These are phyloP conservation scores for Thielaviopsis euricoi DNA, from an alignment of 2,329 filamentous ascomycete genomes.

Conservation along the genomic window DNA sequence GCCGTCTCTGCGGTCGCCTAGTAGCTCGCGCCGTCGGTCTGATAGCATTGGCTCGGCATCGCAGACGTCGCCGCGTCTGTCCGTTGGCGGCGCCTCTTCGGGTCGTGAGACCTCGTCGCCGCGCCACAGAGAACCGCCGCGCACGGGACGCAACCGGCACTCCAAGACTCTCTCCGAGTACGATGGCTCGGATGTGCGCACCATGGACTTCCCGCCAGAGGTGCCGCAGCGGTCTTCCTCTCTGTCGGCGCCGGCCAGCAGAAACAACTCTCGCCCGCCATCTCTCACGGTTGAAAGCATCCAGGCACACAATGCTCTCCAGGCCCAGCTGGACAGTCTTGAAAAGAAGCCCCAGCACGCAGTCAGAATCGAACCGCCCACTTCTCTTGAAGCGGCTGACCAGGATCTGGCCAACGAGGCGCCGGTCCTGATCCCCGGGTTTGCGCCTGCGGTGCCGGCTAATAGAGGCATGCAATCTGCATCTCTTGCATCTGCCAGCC, in stretches of 20 bases:
- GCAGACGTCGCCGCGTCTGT: background rate
- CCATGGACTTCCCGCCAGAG: constrained; percentile 42
- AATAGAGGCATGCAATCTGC: background rate
- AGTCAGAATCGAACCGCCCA: constrained; percentile 15
- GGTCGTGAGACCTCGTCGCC: background rate
- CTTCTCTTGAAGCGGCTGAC: constrained; percentile 17
- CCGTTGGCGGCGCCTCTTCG: background rate
- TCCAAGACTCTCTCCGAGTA: constrained; percentile 30
- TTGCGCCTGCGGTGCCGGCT: background rate
- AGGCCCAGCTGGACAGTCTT: constrained; percentile 6
- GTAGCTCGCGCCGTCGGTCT: constrained; percentile 37
- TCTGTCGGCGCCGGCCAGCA: constrained; percentile 44
- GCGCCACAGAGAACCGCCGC: background rate
- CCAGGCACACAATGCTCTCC: constrained; percentile 33
- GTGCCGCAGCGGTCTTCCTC: constrained; percentile 43
- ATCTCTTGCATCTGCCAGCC: background rate
- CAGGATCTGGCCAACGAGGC: background rate
- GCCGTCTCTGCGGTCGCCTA: constrained; percentile 43
- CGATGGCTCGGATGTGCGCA: constrained; percentile 35
- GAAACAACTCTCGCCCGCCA: constrained; percentile 35
- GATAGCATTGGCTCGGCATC: constrained; percentile 34
- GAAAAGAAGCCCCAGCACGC: constrained; percentile 7
- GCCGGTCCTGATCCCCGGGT: constrained; percentile 3
- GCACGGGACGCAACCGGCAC: constrained; percentile 20
- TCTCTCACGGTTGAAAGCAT: constrained; percentile 44